A percentile compares a stretch with the other conserved stretches of the same genome.
Evolutionary conservation across 129 eudicot species (phyloP).

Genomic region (Artemisia tridentata): DNA sequence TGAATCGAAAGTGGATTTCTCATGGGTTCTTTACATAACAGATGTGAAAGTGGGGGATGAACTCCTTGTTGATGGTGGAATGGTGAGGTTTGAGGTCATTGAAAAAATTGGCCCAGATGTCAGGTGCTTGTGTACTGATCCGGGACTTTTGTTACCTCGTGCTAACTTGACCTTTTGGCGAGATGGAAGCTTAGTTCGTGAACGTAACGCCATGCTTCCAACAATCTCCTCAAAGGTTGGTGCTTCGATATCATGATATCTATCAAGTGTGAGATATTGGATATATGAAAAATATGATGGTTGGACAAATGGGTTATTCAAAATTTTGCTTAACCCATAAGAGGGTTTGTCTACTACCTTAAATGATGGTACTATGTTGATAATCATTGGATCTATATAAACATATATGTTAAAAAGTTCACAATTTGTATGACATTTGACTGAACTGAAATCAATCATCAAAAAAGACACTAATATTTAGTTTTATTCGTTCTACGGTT

Average conservation of each 20-base stretch:
- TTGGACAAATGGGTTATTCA: too few relatives aligned
- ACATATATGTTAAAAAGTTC: too few relatives aligned
- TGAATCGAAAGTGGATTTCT: neutral
- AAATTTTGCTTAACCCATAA: too few relatives aligned
- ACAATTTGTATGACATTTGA: too few relatives aligned
- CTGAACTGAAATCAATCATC: too few relatives aligned
- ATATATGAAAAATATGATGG: too few relatives aligned
- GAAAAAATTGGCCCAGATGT: slow-evolving; percentile 99
- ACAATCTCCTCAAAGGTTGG: slow-evolving; percentile 89
- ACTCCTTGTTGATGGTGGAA: slow-evolving; percentile 95
- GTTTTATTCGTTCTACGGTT: too few relatives aligned
- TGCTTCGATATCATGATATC: slow-evolving; percentile 2
- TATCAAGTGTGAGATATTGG: too few relatives aligned
- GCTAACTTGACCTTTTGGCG: slow-evolving; percentile 96
- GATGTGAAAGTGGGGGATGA: slow-evolving; percentile 96
- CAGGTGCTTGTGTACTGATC: slow-evolving; percentile 87
- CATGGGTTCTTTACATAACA: slow-evolving; percentile 24
- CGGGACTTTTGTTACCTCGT: slow-evolving; percentile 87
- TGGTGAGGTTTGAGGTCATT: slow-evolving; percentile 96
- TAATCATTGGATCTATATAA: too few relatives aligned
- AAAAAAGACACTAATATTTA: too few relatives aligned
- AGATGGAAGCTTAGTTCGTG: slow-evolving; percentile 83
- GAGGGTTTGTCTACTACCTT: too few relatives aligned
- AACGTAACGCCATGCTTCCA: slow-evolving; percentile 90
- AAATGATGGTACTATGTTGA: too few relatives aligned